Conservation (phyloP, 345 rosid species). For the Syzygium aromaticum region DNA sequence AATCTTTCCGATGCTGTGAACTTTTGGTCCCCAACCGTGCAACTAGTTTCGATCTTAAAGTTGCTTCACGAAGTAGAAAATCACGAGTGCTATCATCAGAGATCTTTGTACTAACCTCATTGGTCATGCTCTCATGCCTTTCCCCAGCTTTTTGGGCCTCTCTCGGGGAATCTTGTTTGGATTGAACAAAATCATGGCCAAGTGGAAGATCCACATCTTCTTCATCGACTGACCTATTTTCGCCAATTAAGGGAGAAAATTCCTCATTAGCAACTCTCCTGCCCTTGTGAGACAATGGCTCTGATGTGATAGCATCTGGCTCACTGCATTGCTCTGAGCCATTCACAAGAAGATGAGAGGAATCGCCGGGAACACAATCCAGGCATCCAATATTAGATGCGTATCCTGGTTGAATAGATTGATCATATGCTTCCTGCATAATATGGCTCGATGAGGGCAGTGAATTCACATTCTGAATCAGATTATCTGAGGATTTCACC, state of each 20-base stretch:
- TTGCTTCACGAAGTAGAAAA: slow-evolving; percentile 68
- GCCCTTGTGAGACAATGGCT: slow-evolving; percentile 47
- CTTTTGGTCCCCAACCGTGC: slow-evolving; percentile 51
- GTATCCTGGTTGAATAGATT: slow-evolving; percentile 13
- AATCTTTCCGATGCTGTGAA: slow-evolving; percentile 30
- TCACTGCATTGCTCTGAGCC: slow-evolving; percentile 67
- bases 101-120: slow-evolving; percentile 5
- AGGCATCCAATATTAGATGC: slow-evolving; percentile 14
- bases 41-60: slow-evolving; percentile 74
- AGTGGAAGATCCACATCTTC: slow-evolving; percentile 48
- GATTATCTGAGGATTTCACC: slow-evolving; percentile 20
- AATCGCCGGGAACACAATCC: slow-evolving; percentile 12
- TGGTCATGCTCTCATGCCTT: slow-evolving; percentile 10
- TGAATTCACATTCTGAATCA: slow-evolving; percentile 24
- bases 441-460: slow-evolving; percentile 30
- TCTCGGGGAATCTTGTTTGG: slow-evolving; percentile 20
- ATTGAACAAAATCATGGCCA: slow-evolving; percentile 32
- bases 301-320: slow-evolving; percentile 84
- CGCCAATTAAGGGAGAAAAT: slow-evolving; percentile 49
- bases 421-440: slow-evolving; percentile 30
- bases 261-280: slow-evolving; percentile 30
- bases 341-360: slow-evolving; percentile 20
- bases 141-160: slow-evolving; percentile 20
- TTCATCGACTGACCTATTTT: slow-evolving; percentile 44
- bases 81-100: slow-evolving; percentile 28